phyloP scores from a whole-genome alignment of 2,329 filamentous ascomycete genomes.

The Dichotomopilus funicola region DNA sequence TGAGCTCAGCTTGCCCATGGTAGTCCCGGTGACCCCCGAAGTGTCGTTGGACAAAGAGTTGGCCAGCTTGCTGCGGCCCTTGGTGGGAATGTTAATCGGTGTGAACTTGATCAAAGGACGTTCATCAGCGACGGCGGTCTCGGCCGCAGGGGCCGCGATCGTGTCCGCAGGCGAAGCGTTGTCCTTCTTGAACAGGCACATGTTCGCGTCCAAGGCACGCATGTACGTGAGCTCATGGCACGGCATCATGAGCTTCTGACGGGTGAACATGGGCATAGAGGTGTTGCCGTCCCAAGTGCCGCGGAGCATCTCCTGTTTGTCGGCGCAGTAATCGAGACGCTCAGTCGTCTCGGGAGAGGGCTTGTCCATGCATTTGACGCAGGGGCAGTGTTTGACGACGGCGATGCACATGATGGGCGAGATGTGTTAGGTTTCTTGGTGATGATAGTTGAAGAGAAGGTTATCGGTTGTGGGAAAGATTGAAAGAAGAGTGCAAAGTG shows the following conservation, averaged over 20 bases:
- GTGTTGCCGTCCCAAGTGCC: background rate
- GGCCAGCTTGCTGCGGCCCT: background rate
- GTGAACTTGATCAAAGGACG: background rate
- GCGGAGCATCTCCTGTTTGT: background rate
- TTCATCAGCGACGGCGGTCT: too few relatives aligned
- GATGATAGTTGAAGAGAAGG: background rate
- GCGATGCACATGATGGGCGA: conserved; percentile 2
- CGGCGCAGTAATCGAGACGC: background rate
- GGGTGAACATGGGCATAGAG: too few relatives aligned
- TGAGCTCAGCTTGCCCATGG: too few relatives aligned
- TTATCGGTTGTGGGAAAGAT: background rate
- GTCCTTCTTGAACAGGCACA: background rate
- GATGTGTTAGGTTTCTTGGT: background rate
- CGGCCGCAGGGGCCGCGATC: background rate
- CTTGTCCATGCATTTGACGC: background rate
- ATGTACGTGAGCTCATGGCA: too few relatives aligned
- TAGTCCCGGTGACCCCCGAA: too few relatives aligned
- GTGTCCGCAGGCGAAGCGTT: background rate
- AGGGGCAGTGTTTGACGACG: conserved; percentile 3
- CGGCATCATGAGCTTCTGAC: background rate
- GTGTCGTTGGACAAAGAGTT: too few relatives aligned
- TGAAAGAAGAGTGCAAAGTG: background rate
- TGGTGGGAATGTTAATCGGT: background rate
- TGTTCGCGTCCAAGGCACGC: background rate
- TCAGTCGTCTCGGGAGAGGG: background rate